A percentile compares a stretch with the other conserved stretches of the same genome.
Evolutionary conservation across 345 rosid genomes (phyloP).

Genomic region (Heritiera littoralis): DNA sequence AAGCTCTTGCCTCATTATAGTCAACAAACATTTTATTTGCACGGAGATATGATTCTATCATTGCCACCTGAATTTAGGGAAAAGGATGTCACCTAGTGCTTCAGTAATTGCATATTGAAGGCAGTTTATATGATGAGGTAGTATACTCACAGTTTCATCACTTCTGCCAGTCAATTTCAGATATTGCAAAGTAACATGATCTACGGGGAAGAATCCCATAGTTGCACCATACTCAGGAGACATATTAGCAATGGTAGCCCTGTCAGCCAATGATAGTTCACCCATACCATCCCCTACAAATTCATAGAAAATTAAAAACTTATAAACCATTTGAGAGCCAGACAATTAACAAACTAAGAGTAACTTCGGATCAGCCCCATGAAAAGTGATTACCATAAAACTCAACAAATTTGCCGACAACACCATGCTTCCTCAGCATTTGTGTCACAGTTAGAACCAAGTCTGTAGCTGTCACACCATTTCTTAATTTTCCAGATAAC

Average conservation of each 20-base stretch:
- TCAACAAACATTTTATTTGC: slow-evolving; percentile 98
- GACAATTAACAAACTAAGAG: not conserved
- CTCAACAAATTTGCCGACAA: slow-evolving; percentile 98
- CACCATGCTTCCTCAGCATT: slow-evolving; percentile 99
- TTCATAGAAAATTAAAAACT: not conserved
- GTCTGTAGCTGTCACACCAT: slow-evolving; percentile 98
- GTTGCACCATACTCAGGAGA: slow-evolving; percentile 99
- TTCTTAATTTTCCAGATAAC: slow-evolving; percentile 70
- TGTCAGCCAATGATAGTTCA: slow-evolving; percentile 88
- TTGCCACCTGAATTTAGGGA: slow-evolving; percentile 57
- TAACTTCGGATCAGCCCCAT: slow-evolving; percentile 20
- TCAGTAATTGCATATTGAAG: slow-evolving; percentile 17
- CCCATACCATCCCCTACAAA: slow-evolving; percentile 90
- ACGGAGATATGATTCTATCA: slow-evolving; percentile 93
- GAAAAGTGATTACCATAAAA: slow-evolving; percentile 69
- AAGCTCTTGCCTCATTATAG: slow-evolving; percentile 69
- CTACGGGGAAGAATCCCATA: slow-evolving; percentile 99
- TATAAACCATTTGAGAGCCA: not conserved
- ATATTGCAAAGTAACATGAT: slow-evolving; percentile 91
- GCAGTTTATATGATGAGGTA: not conserved
- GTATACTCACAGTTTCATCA: slow-evolving; percentile 79
- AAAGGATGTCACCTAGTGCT: slow-evolving; percentile 20
- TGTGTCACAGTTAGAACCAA: slow-evolving; percentile 96
- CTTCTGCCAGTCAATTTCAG: slow-evolving; percentile 97
- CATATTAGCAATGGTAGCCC: slow-evolving; percentile 99